A percentile compares a stretch with the other conserved stretches of the same genome.
phyloP scores from a whole-genome alignment of 257 asterid species.

The Mitragyna speciosa region DNA sequence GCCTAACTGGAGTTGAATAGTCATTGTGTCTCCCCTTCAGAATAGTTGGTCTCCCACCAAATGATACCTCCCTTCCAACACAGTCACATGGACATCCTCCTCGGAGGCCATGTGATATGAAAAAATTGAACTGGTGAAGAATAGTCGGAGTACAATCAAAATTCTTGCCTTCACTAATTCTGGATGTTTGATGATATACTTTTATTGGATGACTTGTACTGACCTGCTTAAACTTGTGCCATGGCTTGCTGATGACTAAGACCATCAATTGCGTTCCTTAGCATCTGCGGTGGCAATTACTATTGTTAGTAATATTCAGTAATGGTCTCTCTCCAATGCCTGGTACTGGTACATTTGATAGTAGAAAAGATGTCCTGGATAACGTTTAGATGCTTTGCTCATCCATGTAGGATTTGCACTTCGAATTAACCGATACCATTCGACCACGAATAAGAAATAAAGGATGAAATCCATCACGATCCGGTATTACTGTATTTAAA shows the following conservation, averaged over 20 bases:
- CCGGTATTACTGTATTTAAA: neutral
- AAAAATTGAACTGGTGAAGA: neutral
- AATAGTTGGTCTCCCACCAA: neutral
- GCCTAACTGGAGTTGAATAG: neutral
- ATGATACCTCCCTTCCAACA: neutral
- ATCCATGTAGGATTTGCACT: too few relatives aligned
- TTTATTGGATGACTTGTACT: neutral
- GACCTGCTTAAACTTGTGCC: neutral
- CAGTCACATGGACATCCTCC: neutral
- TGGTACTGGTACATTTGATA: too few relatives aligned
- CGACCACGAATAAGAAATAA: neutral
- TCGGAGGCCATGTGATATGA: neutral
- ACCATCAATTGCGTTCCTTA: neutral
- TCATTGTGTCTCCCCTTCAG: neutral
- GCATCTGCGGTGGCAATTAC: neutral
- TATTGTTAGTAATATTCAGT: neutral
- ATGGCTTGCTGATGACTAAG: neutral
- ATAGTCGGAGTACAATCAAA: neutral
- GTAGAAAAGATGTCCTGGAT: neutral
- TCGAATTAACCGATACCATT: neutral
- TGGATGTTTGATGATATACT: neutral
- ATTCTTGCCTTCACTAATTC: neutral
- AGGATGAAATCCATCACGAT: neutral
- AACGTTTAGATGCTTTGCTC: too few relatives aligned
- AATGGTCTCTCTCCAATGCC: too few relatives aligned